phyloP scores from a whole-genome alignment of 164 flowering plant genomes.

The Houttuynia cordata region DNA sequence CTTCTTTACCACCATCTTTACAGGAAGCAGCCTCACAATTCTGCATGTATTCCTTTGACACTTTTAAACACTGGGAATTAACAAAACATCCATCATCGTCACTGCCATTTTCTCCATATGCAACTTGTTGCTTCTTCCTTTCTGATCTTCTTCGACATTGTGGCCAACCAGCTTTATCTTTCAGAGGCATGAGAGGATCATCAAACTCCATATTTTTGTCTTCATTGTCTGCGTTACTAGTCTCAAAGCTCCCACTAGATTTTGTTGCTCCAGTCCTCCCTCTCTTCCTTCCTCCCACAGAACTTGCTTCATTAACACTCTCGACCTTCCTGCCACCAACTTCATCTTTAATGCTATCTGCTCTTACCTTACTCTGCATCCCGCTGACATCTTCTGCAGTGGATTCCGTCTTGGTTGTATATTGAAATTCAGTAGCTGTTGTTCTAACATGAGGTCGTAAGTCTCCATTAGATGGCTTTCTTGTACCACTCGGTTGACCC shows the following conservation, averaged over 20 bases:
- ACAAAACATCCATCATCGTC: constrained; percentile 32
- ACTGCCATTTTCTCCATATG: constrained; percentile 37
- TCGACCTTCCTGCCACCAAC: neutral
- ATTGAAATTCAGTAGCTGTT: constrained; percentile 6
- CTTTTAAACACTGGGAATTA: constrained; percentile 11
- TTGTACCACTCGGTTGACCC: constrained; percentile 7
- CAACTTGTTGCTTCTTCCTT: constrained; percentile 33
- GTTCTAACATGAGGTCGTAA: constrained; percentile 10
- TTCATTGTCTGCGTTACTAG: constrained; percentile 23
- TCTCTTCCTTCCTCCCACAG: constrained; percentile 21
- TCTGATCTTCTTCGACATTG: constrained; percentile 28
- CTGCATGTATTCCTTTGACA: constrained; percentile 13
- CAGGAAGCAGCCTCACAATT: constrained; percentile 8
- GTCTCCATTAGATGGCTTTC: constrained; percentile 8
- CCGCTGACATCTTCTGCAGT: neutral
- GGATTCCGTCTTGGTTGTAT: neutral
- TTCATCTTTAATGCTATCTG: neutral
- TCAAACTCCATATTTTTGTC: constrained; percentile 12
- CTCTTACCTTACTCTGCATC: neutral
- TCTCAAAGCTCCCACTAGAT: constrained; percentile 36
- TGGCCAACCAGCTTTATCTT: constrained; percentile 7
- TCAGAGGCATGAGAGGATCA: constrained; percentile 6
- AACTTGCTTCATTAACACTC: neutral
- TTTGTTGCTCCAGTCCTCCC: constrained; percentile 22
- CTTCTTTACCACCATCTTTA: constrained; percentile 5